Conservation (phyloP, 169 alveolate species). For the Eimeria maxima region DNA sequence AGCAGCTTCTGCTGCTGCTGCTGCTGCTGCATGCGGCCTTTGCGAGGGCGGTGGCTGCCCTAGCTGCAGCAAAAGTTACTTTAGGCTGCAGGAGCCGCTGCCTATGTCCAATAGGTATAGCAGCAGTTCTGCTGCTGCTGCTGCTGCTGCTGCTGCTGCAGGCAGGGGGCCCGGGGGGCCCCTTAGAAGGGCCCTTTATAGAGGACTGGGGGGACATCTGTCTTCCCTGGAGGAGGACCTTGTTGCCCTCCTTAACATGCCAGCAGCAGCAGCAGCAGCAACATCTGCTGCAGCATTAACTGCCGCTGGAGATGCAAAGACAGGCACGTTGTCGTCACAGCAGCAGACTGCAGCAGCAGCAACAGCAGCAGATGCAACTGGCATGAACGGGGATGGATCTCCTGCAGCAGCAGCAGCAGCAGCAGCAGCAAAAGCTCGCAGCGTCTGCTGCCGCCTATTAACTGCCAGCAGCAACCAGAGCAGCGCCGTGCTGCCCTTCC, state of each 20-base stretch:
- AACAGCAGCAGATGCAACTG: not conserved
- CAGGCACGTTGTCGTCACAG: too few species aligned
- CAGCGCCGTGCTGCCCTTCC: slow-evolving; percentile 22
- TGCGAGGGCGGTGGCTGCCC: slow-evolving; percentile 9
- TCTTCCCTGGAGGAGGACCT: not conserved
- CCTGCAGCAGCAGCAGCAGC: slow-evolving; percentile 12
- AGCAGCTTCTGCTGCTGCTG: slow-evolving; percentile 18
- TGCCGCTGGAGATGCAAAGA: not conserved
- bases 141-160: not conserved
- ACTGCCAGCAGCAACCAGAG: not conserved
- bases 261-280: slow-evolving; percentile 12
- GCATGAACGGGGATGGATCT: too few species aligned
- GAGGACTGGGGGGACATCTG: not conserved
- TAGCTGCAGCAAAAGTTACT: not conserved
- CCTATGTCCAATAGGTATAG: not conserved
- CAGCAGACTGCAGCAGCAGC: not conserved
- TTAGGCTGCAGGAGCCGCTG: not conserved
- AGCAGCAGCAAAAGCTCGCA: not conserved
- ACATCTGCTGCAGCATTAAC: not conserved
- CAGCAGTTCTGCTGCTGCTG: too few species aligned
- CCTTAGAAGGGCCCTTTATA: not conserved
- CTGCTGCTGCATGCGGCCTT: not conserved
- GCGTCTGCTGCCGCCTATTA: not conserved
- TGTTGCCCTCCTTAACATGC: not conserved
- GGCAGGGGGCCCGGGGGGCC: not conserved